phyloP scores from a whole-genome alignment of 805 yeast genomes.

The Candida dendrica region DNA sequence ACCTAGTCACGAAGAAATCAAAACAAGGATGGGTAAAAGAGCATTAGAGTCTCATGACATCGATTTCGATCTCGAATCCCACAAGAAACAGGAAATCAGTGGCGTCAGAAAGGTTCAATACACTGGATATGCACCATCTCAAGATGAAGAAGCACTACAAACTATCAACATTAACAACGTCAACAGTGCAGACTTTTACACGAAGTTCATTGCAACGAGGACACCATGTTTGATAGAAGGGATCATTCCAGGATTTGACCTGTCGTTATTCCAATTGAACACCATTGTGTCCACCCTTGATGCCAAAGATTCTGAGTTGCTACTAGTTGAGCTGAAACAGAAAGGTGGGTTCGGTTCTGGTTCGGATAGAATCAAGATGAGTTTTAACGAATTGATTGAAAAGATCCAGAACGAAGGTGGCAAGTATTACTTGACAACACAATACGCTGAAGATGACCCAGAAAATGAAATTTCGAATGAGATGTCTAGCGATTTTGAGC shows the following conservation, averaged over 20 bases:
- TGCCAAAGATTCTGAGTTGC: constrained; percentile 18
- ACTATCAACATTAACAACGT: constrained; percentile 14
- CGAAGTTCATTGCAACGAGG: constrained; percentile 31
- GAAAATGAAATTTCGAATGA: constrained; percentile 16
- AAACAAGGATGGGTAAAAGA: background rate
- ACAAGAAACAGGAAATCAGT: background rate
- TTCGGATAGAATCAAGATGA: constrained; percentile 41
- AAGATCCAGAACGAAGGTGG: constrained; percentile 33
- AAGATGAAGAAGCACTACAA: constrained; percentile 6
- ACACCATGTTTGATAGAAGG: constrained; percentile 47
- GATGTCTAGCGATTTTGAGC: constrained; percentile 9
- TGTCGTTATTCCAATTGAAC: constrained; percentile 26
- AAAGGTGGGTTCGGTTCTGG: constrained; percentile 69
- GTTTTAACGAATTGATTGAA: constrained; percentile 39
- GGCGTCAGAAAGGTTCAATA: constrained; percentile 3
- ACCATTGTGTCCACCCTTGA: constrained; percentile 30
- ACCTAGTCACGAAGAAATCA: no score
- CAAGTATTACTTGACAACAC: constrained; percentile 60
- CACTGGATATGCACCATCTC: constrained; percentile 13
- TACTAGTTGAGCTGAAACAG: constrained; percentile 53
- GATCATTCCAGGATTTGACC: constrained; percentile 25
- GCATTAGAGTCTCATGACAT: background rate
- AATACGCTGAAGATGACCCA: constrained; percentile 45
- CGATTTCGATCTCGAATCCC: background rate
- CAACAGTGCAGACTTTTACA: constrained; percentile 26